These are phyloP conservation scores for Rhododendron mucronatum DNA, from an alignment of 148 eudicot genomes.

Conservation along the genomic window DNA sequence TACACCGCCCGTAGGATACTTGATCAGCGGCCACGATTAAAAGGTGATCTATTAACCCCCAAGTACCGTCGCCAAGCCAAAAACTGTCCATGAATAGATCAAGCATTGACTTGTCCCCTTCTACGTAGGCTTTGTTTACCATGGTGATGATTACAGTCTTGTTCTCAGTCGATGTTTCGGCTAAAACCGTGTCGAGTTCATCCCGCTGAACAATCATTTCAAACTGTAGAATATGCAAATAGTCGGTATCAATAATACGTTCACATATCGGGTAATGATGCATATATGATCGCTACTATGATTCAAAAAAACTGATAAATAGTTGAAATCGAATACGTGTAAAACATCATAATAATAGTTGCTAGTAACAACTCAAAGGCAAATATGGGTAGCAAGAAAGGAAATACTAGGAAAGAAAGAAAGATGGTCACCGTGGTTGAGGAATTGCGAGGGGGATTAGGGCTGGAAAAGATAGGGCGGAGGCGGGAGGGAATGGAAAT, in stretches of 20 bases:
- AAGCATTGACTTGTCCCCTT: constrained; percentile 52
- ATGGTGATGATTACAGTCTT: constrained; percentile 20
- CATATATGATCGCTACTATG: background rate
- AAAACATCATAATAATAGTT: background rate
- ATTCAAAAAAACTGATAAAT: background rate
- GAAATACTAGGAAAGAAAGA: background rate
- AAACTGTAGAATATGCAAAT: background rate
- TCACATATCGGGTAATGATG: background rate
- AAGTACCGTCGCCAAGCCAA: constrained; percentile 72
- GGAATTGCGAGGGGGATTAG: background rate
- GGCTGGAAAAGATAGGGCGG: background rate
- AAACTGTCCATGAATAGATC: constrained; percentile 72
- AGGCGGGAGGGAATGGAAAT: background rate
- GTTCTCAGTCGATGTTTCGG: constrained; percentile 41
- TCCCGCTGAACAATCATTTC: constrained; percentile 26
- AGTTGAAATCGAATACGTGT: background rate
- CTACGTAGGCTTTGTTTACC: constrained; percentile 47
- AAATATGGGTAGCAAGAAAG: too few relatives aligned
- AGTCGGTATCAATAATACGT: background rate
- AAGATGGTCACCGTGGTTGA: background rate
- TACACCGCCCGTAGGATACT: constrained; percentile 55
- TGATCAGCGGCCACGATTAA: constrained; percentile 72
- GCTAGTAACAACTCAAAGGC: too few relatives aligned
- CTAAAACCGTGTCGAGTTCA: constrained; percentile 39
- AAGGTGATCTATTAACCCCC: constrained; percentile 37